Evolutionary conservation across 2,329 filamentous ascomycete genomes (phyloP).

Genomic region (Fusarium pseudoanthophilum): DNA sequence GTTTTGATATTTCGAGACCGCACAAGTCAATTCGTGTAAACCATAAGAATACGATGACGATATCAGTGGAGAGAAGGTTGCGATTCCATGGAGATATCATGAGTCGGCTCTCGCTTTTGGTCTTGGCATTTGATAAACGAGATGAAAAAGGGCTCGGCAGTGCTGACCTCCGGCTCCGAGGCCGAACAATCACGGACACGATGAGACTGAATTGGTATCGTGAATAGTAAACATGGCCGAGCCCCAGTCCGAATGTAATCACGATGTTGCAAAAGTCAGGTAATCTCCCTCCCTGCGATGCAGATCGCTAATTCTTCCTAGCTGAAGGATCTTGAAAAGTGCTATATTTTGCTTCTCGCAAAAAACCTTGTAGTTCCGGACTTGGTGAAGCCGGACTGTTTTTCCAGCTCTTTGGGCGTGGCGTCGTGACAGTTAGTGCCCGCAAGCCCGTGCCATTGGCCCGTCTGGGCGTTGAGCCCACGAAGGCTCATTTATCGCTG

Average conservation of each 20-base stretch:
- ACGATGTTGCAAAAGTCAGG: not conserved
- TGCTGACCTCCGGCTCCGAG: conserved; percentile 16
- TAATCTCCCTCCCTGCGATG: conserved; percentile 28
- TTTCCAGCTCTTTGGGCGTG: conserved; percentile 29
- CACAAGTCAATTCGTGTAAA: conserved; percentile 12
- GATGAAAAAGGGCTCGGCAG: conserved; percentile 14
- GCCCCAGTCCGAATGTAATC: conserved; percentile 13
- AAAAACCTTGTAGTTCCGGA: conserved; percentile 4
- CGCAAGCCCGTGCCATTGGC: conserved; percentile 11
- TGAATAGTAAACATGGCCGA: not conserved
- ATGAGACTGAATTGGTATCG: not conserved
- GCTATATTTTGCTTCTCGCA: not conserved
- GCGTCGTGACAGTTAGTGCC: conserved; percentile 16
- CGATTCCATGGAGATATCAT: conserved; percentile 4
- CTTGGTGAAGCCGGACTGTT: not conserved
- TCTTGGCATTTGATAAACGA: conserved; percentile 33
- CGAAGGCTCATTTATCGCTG: conserved; percentile 5
- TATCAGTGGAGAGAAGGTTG: conserved; percentile 20
- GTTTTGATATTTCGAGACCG: not conserved
- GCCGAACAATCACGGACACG: conserved; percentile 29
- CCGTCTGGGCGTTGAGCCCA: not conserved
- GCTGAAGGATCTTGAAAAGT: not conserved
- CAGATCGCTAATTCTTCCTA: not conserved
- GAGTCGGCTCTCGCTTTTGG: conserved; percentile 8
- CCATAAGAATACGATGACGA: conserved; percentile 18